phyloP scores from a whole-genome alignment of 2,329 filamentous ascomycete species.

The Alternaria incomplexa region DNA sequence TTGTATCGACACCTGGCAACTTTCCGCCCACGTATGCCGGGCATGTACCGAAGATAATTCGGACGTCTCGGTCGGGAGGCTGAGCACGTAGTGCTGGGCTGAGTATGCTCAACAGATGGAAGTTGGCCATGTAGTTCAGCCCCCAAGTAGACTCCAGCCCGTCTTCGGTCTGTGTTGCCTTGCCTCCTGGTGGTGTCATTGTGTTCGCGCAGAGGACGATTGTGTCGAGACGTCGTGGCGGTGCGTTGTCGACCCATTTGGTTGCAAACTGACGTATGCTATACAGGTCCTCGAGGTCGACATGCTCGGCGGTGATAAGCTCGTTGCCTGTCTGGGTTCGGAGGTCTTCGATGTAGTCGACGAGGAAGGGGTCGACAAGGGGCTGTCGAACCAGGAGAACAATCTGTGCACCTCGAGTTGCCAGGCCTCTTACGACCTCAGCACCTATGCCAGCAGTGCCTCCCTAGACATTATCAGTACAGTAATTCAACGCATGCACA shows the following conservation, averaged over 20 bases:
- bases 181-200: conserved; percentile 70
- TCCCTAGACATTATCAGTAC: conserved; percentile 58
- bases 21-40: conserved; percentile 83
- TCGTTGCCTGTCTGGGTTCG: conserved; percentile 78
- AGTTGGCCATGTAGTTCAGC: conserved; percentile 94
- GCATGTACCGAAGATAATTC: conserved; percentile 86
- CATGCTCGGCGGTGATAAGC: conserved; percentile 93
- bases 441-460: conserved; percentile 94
- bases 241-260: conserved; percentile 96
- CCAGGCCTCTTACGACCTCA: conserved; percentile 74
- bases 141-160: conserved; percentile 91
- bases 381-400: conserved; percentile 85
- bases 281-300: conserved; percentile 86
- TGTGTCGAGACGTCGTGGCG: conserved; percentile 87
- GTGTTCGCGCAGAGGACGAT: conserved; percentile 85
- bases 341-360: conserved; percentile 90
- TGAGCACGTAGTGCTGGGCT: conserved; percentile 89
- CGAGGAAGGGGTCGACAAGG: conserved; percentile 83
- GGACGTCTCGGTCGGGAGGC: conserved; percentile 90
- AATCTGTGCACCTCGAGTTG: conserved; percentile 83
- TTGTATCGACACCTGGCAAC: conserved; percentile 63
- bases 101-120: conserved; percentile 89
- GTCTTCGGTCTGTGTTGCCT: conserved; percentile 69
- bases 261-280: conserved; percentile 93
- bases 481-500: background rate